Conservation (phyloP, 176 grass and related monocot genomes). For the Chrysopogon serrulatus region DNA sequence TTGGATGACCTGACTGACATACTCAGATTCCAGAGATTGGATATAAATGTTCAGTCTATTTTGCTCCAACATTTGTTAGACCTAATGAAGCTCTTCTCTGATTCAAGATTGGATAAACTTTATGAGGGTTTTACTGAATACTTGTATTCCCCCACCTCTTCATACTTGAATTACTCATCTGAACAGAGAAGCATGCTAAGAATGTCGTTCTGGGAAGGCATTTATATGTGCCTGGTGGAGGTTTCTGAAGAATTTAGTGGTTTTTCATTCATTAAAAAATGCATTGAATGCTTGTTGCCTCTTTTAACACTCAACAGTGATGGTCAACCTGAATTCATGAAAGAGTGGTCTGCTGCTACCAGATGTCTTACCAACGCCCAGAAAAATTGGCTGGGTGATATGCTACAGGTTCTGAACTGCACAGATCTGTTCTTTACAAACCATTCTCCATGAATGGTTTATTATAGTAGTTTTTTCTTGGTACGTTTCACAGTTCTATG, state of each 20-base stretch:
- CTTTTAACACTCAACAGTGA: conserved; percentile 44
- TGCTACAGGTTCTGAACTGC: conserved; percentile 47
- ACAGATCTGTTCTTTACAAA: not conserved
- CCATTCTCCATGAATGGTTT: conserved; percentile 10
- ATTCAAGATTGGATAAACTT: conserved; percentile 73
- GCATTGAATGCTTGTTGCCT: conserved; percentile 55
- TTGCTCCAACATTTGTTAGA: conserved; percentile 62
- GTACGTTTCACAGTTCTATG: not conserved
- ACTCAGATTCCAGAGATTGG: conserved; percentile 73
- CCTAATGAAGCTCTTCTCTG: conserved; percentile 71
- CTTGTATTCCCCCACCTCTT: conserved; percentile 46
- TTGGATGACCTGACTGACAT: conserved; percentile 85
- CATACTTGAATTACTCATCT: conserved; percentile 45
- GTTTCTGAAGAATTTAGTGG: conserved; percentile 34
- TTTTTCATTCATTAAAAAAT: conserved; percentile 57
- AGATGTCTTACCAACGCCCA: conserved; percentile 50
- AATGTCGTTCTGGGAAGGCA: conserved; percentile 79
- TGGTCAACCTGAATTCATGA: conserved; percentile 40
- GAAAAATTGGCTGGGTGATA: conserved; percentile 57
- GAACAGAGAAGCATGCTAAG: conserved; percentile 63
- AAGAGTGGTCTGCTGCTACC: conserved; percentile 69
- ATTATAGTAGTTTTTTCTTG: not conserved
- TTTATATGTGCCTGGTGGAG: conserved; percentile 51
- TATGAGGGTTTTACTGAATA: conserved; percentile 57
- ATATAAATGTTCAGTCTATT: conserved; percentile 56